Base-by-base conservation (phyloP, 2,329 filamentous ascomycete species). In the Diaporthe aspalathi region DNA sequence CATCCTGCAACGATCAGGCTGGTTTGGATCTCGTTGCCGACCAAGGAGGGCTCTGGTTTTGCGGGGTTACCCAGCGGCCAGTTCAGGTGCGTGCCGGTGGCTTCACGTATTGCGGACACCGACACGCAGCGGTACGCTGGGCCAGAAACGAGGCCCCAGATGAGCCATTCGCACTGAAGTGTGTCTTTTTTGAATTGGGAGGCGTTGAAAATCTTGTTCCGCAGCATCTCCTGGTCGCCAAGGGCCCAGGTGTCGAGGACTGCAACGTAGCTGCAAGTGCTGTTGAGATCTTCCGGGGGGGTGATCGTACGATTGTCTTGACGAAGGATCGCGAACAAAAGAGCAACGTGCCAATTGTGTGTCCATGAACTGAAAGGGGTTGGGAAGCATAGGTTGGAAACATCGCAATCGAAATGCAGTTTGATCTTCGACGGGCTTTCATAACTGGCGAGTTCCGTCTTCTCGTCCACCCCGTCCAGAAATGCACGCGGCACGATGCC, bases 301-400 rank as follows among this genome's bases (percentile, higher is more conserved):
- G n/a, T n/a, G n/a, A n/a, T n/a, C n/a, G n/a, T n/a, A n/a, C n/a
- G n/a, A n/a, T n/a, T n/a, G n/a, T n/a, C 29, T 9, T 14, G 12
- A 3, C 3, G 2, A 35, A 1, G 4, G 16, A 11, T 16, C 9
- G 35, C 9, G 5, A 60, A 60, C 1, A 1, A 0, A 8, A 60
- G 22, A 9, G 54, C 38, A 14, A 20, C 20, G 20, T 14, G 27
- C 38, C 22, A 60, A 43, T 60, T 20, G 24, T 43, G 38, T 11
- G 54, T 12, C 54, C 54, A 60, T 14, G 54, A 60, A 17, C 54
- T 43, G 54, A 60, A 60, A 20, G 54, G 54, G 8, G 54, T 60
- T 43, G 54, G 35, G 35, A 8, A 38, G 5, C 2, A 2, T 12
- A 9, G 6, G 12, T 7, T 38, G 35, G 6, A 8, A 12, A 38